These are phyloP conservation scores for Euphorbia peplus DNA, from an alignment of 345 rosid genomes.

Conservation along the genomic window DNA sequence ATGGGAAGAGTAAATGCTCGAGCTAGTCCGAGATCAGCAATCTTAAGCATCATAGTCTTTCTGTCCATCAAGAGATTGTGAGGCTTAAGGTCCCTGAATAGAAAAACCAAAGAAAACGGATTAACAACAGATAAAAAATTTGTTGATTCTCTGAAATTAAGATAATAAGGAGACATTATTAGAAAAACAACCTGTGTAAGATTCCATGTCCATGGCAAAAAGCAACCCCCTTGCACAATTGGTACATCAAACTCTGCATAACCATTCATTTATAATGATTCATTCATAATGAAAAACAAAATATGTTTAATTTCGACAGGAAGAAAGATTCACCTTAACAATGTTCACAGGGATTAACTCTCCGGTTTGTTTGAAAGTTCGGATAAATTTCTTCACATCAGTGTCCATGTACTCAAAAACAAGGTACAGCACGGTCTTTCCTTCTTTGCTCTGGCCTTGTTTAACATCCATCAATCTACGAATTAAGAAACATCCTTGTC, in stretches of 20 bases:
- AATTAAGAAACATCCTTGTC: background rate
- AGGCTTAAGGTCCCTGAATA: constrained; percentile 87
- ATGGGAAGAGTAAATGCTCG: constrained; percentile 86
- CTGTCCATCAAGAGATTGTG: constrained; percentile 89
- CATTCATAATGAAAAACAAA: background rate
- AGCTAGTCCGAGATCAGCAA: constrained; percentile 95
- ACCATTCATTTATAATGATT: background rate
- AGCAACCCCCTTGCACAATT: constrained; percentile 90
- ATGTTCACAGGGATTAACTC: constrained; percentile 43
- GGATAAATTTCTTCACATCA: constrained; percentile 80
- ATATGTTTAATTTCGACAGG: background rate
- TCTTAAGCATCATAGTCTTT: constrained; percentile 68
- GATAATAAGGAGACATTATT: too few relatives aligned
- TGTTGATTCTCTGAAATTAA: too few relatives aligned
- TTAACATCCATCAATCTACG: constrained; percentile 82
- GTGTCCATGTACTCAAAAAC: constrained; percentile 95
- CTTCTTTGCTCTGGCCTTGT: constrained; percentile 87
- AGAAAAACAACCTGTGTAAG: constrained; percentile 62
- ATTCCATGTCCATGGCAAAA: constrained; percentile 97
- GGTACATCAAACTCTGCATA: constrained; percentile 88
- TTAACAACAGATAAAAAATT: too few relatives aligned
- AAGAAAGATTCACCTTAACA: constrained; percentile 40
- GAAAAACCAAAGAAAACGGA: background rate
- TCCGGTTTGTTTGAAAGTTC: constrained; percentile 66
- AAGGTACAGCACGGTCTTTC: constrained; percentile 80